Evolutionary conservation across 805 yeast species (phyloP).

Genomic region (Wickerhamiella azyma): DNA sequence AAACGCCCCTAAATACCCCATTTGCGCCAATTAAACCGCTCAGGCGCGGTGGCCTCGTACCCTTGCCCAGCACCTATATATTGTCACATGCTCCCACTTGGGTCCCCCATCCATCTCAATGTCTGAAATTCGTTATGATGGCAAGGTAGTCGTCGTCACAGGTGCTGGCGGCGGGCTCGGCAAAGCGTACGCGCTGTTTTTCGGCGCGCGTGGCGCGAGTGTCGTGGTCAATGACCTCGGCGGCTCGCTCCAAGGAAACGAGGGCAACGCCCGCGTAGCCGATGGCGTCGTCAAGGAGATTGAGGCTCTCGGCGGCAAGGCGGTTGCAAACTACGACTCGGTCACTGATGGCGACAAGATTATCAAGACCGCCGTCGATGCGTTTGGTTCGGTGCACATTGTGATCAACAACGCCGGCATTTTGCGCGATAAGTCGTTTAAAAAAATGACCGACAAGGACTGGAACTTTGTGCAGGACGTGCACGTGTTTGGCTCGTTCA

Average conservation of each 20-base stretch:
- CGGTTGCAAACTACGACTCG: constrained; percentile 90
- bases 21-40: neutral
- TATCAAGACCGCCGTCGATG: constrained; percentile 70
- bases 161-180: constrained; percentile 99
- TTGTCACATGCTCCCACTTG: neutral
- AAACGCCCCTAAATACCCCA: no score
- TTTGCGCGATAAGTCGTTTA: constrained; percentile 72
- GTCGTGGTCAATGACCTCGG: constrained; percentile 94
- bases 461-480: constrained; percentile 72
- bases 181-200: constrained; percentile 70
- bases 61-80: constrained; percentile 4
- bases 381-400: constrained; percentile 79
- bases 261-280: constrained; percentile 51
- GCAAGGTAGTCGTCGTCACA: constrained; percentile 81
- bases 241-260: constrained; percentile 67
- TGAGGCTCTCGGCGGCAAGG: constrained; percentile 58
- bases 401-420: constrained; percentile 93
- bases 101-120: constrained; percentile 2
- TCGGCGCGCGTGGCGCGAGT: constrained; percentile 81
- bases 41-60: neutral
- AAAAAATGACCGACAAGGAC: constrained; percentile 71
- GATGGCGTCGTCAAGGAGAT: constrained; percentile 84
- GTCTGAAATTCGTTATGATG: constrained; percentile 41
- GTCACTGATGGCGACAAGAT: constrained; percentile 76
- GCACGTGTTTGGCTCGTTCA: constrained; percentile 81